phyloP scores from a whole-genome alignment of 371 early-diverging fungal species.

The Mucor lusitanicus region DNA sequence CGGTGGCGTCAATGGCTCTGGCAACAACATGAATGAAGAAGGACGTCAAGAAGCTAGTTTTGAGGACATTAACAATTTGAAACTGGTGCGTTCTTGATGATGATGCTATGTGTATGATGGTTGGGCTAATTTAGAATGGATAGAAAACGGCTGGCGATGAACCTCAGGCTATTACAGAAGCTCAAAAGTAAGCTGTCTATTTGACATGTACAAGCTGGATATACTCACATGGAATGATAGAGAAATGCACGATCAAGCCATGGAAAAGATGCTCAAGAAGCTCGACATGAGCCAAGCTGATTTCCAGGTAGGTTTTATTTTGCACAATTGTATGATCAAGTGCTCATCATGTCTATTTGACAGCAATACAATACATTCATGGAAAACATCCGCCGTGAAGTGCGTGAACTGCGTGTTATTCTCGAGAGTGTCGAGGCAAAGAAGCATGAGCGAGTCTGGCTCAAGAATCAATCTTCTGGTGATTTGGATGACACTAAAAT shows the following conservation, averaged over 20 bases:
- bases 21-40: constrained; percentile 54
- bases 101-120: background rate
- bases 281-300: constrained; percentile 76
- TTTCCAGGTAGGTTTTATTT: constrained; percentile 40
- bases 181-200: constrained; percentile 48
- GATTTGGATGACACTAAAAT: constrained; percentile 85
- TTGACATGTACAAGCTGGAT: too few relatives aligned
- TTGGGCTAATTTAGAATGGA: background rate
- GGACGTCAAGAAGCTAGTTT: constrained; percentile 65
- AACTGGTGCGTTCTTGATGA: constrained; percentile 44
- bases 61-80: constrained; percentile 65
- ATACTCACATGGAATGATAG: constrained; percentile 19
- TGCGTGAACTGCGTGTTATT: constrained; percentile 77
- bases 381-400: constrained; percentile 69
- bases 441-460: constrained; percentile 84
- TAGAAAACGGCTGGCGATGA: constrained; percentile 52
- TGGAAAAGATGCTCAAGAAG: constrained; percentile 63
- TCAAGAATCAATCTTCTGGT: constrained; percentile 79
- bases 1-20: constrained; percentile 46
- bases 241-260: constrained; percentile 69
- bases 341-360: background rate
- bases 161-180: constrained; percentile 52
- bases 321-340: background rate
- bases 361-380: constrained; percentile 58
- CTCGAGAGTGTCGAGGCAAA: constrained; percentile 80